Evolutionary conservation across 2,329 filamentous ascomycete genomes (phyloP).

Genomic region (Karstenula rhodostoma): DNA sequence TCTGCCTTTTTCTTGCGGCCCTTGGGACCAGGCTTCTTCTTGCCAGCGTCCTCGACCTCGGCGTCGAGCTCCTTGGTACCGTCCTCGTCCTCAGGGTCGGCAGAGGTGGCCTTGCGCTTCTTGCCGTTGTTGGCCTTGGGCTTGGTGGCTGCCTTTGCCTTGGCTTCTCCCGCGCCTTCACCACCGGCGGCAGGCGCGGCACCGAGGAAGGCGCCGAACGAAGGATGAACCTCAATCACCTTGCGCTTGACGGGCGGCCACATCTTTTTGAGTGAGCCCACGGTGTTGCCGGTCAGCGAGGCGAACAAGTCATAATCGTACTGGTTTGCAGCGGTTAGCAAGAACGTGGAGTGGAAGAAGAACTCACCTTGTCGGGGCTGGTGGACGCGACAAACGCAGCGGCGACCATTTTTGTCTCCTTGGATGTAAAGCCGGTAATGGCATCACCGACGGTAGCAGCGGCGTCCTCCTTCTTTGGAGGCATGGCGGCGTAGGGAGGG

Average conservation of each 20-base stretch:
- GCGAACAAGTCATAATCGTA: slow-evolving; percentile 43
- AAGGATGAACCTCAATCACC: slow-evolving; percentile 30
- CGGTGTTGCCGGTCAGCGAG: slow-evolving; percentile 38
- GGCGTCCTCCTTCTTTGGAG: slow-evolving; percentile 37
- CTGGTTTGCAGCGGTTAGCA: slow-evolving; percentile 17
- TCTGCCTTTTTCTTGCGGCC: slow-evolving; percentile 19
- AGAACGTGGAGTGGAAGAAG: neutral
- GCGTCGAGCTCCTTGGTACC: slow-evolving; percentile 11
- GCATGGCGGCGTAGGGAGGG: slow-evolving; percentile 22
- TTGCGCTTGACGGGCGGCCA: slow-evolving; percentile 44
- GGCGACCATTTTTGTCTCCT: slow-evolving; percentile 40
- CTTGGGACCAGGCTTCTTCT: slow-evolving; percentile 21
- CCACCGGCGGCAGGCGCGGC: neutral
- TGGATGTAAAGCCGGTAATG: slow-evolving; percentile 32
- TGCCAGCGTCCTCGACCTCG: slow-evolving; percentile 17
- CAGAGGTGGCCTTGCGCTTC: slow-evolving; percentile 37
- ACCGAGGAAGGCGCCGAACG: slow-evolving; percentile 36
- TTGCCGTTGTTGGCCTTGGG: slow-evolving; percentile 16
- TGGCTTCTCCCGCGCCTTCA: slow-evolving; percentile 2
- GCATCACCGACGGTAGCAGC: slow-evolving; percentile 2
- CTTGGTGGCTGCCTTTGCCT: slow-evolving; percentile 18
- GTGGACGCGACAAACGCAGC: slow-evolving; percentile 40
- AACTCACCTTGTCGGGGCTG: slow-evolving; percentile 38
- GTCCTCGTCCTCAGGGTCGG: slow-evolving; percentile 15
- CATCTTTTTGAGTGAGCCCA: slow-evolving; percentile 44